phyloP scores from a whole-genome alignment of 1,284 basidiomycete genomes.

The Malassezia furfur region DNA sequence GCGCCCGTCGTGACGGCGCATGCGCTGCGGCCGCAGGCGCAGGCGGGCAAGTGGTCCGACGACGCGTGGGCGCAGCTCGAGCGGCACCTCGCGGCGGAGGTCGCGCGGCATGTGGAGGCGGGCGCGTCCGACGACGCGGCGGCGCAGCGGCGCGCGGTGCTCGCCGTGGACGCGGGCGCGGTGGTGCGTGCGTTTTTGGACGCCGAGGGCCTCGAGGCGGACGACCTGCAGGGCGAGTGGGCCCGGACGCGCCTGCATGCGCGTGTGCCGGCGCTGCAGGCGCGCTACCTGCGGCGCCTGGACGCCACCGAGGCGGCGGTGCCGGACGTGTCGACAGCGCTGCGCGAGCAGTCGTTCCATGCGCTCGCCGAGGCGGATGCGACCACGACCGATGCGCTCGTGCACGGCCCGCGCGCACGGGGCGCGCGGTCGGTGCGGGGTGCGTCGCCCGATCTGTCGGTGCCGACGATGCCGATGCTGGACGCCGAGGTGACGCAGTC shows the following conservation, averaged over 20 bases:
- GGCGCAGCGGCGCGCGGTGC: neutral
- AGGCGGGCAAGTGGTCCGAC: constrained; percentile 11
- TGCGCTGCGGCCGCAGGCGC: constrained; percentile 13
- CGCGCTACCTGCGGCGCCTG: constrained; percentile 11
- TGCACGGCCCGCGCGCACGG: neutral
- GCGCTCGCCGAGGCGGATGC: neutral
- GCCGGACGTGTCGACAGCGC: neutral
- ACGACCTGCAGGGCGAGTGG: constrained; percentile 17
- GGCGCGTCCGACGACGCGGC: neutral
- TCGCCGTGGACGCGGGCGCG: constrained; percentile 1
- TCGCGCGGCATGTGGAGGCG: neutral
- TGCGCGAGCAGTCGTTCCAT: constrained; percentile 12
- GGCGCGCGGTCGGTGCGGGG: no score
- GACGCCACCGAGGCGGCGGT: neutral
- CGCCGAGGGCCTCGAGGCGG: constrained; percentile 9
- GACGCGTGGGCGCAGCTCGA: constrained; percentile 17
- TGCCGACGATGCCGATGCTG: neutral
- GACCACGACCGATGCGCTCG: neutral
- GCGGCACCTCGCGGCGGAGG: constrained; percentile 1
- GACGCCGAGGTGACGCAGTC: neutral
- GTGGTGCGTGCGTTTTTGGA: constrained; percentile 12
- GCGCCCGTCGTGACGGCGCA: neutral
- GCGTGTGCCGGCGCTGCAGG: constrained; percentile 17
- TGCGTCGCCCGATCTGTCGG: neutral
- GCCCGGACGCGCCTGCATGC: constrained; percentile 9